phyloP scores from a whole-genome alignment of 495 filamentous ascomycete genomes.

The Clohesyomyces aquaticus region DNA sequence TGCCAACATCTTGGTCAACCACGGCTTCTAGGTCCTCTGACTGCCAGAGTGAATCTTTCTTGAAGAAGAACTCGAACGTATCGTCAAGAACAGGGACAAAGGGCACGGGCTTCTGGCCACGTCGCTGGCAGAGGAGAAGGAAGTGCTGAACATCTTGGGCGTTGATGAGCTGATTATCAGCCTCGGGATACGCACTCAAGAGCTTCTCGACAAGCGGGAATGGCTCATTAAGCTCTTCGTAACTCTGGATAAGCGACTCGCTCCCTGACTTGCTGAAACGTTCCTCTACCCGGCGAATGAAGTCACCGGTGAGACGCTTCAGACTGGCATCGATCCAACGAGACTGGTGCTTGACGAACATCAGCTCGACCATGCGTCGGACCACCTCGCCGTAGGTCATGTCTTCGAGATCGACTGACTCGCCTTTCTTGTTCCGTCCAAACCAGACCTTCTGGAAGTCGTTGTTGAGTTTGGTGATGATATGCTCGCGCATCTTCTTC shows the following conservation, averaged over 20 bases:
- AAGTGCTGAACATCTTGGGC: slow-evolving; percentile 98
- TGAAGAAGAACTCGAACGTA: slow-evolving; percentile 97
- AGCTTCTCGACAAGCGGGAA: slow-evolving; percentile 76
- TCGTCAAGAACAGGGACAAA: slow-evolving; percentile 94
- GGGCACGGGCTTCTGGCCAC: slow-evolving; percentile 92
- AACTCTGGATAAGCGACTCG: slow-evolving; percentile 80
- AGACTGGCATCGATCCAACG: slow-evolving; percentile 93
- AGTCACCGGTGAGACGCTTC: slow-evolving; percentile 81
- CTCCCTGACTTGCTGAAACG: slow-evolving; percentile 73
- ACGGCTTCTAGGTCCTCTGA: slow-evolving; percentile 96
- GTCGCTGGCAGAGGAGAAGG: slow-evolving; percentile 86
- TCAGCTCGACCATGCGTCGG: slow-evolving; percentile 90
- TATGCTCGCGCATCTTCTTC: slow-evolving; percentile 88
- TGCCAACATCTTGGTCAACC: slow-evolving; percentile 90
- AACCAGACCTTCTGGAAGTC: slow-evolving; percentile 99
- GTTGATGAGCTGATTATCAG: slow-evolving; percentile 89
- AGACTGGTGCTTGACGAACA: slow-evolving; percentile 92
- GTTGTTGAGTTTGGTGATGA: slow-evolving; percentile 96
- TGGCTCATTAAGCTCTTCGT: slow-evolving; percentile 83
- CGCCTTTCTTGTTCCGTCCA: slow-evolving; percentile 78
- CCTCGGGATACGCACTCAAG: slow-evolving; percentile 79
- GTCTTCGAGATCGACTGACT: slow-evolving; percentile 92
- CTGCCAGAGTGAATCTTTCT: slow-evolving; percentile 99
- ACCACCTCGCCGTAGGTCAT: slow-evolving; percentile 97
- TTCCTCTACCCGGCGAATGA: slow-evolving; percentile 94